Evolutionary conservation across 140 eudicot species (phyloP).

Genomic region (Flaveria floridana): DNA sequence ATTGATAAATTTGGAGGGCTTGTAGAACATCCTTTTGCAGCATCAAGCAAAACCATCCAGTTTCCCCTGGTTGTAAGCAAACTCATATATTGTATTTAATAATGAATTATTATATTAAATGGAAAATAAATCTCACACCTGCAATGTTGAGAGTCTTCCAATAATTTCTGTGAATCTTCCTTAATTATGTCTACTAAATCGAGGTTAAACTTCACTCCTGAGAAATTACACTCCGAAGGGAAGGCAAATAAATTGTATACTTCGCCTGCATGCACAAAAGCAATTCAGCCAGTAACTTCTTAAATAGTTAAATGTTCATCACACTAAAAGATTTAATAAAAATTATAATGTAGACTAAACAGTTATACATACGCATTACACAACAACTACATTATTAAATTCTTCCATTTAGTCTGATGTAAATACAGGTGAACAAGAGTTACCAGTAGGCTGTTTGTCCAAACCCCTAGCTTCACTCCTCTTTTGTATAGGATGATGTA

Average conservation of each 20-base stretch:
- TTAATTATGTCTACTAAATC: conserved; percentile 59
- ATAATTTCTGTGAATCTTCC: conserved; percentile 49
- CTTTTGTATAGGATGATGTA: conserved; percentile 45
- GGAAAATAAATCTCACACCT: conserved; percentile 42
- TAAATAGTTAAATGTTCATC: neutral
- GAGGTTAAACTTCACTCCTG: conserved; percentile 78
- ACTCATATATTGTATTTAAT: conserved; percentile 3
- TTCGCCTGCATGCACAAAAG: conserved; percentile 45
- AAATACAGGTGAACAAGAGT: conserved; percentile 1
- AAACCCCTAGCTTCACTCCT: conserved; percentile 42
- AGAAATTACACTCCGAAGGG: conserved; percentile 96
- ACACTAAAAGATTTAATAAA: neutral
- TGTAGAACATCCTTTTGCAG: conserved; percentile 96
- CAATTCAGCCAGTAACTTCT: neutral
- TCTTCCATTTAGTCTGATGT: neutral
- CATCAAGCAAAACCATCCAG: conserved; percentile 90
- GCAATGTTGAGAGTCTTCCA: conserved; percentile 45
- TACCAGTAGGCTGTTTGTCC: conserved; percentile 50
- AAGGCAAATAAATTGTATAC: conserved; percentile 80
- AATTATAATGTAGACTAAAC: too few relatives aligned
- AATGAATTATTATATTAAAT: neutral
- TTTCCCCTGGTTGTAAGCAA: conserved; percentile 49
- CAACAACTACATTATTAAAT: neutral
- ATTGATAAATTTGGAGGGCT: conserved; percentile 76
- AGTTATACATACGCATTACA: neutral